phyloP scores from a whole-genome alignment of 2,329 filamentous ascomycete species.

The Pseudogymnoascus sp. region DNA sequence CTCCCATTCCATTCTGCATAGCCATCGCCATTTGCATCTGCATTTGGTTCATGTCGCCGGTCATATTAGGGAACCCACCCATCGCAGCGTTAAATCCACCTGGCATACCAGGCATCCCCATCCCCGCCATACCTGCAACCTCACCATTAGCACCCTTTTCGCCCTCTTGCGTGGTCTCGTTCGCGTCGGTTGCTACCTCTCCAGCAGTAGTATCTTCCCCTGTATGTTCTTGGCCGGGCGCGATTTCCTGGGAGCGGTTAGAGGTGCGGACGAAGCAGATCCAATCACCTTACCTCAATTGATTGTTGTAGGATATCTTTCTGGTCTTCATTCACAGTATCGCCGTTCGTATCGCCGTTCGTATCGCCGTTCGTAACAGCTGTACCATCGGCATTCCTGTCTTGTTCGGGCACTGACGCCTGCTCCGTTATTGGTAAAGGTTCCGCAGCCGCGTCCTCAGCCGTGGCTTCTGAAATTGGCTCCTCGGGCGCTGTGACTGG shows the following conservation, averaged over 20 bases:
- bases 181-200: constrained; percentile 12
- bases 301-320: constrained; percentile 31
- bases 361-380: not conserved
- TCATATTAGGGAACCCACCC: constrained; percentile 35
- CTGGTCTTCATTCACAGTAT: constrained; percentile 18
- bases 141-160: constrained; percentile 15
- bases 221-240: constrained; percentile 24
- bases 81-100: constrained; percentile 35
- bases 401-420: constrained; percentile 5
- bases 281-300: constrained; percentile 27
- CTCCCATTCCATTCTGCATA: constrained; percentile 61
- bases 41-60: constrained; percentile 64
- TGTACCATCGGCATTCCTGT: constrained; percentile 10
- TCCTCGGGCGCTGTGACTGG: constrained; percentile 10
- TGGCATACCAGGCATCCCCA: constrained; percentile 26
- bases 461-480: not conserved
- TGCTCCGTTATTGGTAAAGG: constrained; percentile 9
- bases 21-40: constrained; percentile 78
- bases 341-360: not conserved
- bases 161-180: constrained; percentile 9
- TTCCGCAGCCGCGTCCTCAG: constrained; percentile 13
- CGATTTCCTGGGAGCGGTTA: constrained; percentile 25
- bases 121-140: constrained; percentile 3
- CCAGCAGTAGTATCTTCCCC: constrained; percentile 12
- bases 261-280: not conserved